These are phyloP conservation scores for Heliocybe sulcata DNA, from an alignment of 1,284 basidiomycete species.

Conservation along the genomic window DNA sequence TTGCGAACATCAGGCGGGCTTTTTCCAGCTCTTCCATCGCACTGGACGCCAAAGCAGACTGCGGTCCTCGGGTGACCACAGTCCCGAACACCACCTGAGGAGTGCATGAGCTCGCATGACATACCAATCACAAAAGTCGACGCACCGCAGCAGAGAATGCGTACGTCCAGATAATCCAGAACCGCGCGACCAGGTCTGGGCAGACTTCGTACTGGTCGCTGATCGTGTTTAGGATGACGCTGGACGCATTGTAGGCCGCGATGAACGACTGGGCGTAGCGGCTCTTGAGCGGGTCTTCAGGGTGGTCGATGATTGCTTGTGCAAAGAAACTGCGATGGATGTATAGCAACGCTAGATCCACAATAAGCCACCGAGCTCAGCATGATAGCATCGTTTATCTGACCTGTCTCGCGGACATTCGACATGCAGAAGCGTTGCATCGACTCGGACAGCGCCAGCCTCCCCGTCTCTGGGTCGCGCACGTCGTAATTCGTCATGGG, in stretches of 20 bases:
- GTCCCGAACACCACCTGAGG: slow-evolving; percentile 57
- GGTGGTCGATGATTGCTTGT: slow-evolving; percentile 49
- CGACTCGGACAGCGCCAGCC: slow-evolving; percentile 36
- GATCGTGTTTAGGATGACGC: slow-evolving; percentile 42
- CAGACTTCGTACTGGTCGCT: slow-evolving; percentile 45
- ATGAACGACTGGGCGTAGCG: slow-evolving; percentile 60
- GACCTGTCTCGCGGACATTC: slow-evolving; percentile 62
- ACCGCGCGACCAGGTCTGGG: slow-evolving; percentile 51
- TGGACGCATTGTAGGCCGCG: slow-evolving; percentile 56
- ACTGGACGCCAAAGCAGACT: slow-evolving; percentile 57
- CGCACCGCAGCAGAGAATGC: slow-evolving; percentile 55
- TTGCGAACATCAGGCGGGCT: slow-evolving; percentile 55
- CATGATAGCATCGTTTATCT: slow-evolving; percentile 12
- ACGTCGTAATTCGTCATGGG: neutral
- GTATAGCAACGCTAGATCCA: slow-evolving; percentile 47
- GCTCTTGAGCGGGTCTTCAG: slow-evolving; percentile 53
- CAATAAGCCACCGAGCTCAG: neutral
- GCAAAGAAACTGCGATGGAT: slow-evolving; percentile 65
- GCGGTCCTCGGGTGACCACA: slow-evolving; percentile 55
- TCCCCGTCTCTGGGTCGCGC: slow-evolving; percentile 27
- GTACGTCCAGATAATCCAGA: slow-evolving; percentile 67
- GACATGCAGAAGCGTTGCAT: slow-evolving; percentile 62
- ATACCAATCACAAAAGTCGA: slow-evolving; percentile 2
- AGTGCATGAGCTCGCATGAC: neutral
- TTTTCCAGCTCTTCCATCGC: slow-evolving; percentile 52